Evolutionary conservation across 257 asterid genomes (phyloP), one percentile per base, ranked within the genome.

Genomic region (Solanum arcanum): DNA sequence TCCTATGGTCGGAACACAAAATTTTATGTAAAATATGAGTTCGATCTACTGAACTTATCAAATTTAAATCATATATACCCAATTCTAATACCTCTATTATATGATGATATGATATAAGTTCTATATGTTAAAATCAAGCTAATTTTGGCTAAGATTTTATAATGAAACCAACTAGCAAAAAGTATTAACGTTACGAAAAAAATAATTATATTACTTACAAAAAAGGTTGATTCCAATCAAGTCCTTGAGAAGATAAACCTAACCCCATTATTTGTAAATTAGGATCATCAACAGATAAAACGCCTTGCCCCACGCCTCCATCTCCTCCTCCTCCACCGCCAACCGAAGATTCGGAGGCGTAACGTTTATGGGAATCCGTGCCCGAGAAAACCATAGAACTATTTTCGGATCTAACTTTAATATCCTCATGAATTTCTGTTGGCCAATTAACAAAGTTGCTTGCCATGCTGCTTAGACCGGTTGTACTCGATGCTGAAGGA

Each of bases 211-310:
- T 6, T 64, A 64, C 87, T 64, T 41, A 39, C 76, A 85, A 68
- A 68, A 68, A 85, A 72, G 81, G 64, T 85, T 85, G 60, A 85
- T 93, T 92, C 98, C 98, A 95, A 77, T 95, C 96, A 90, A 95
- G 78, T 91, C 90, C 87, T 62, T 90, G 98, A 52, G 98, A 92
- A 33, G 96, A 91, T 59, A 94, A 92, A 86, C 96, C 97, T 88
- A 95, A 91, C 2, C 94, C 98, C 97, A 93, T 93, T 78, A 95
- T 87, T 37, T 94, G 98, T 89, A 94, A 90, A 83, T 88, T 90
- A 41, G 93, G 92, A 86, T 90, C 90, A 1, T 90, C 90, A 2
- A 89, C 64, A 9, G 92, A 88, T 68, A 86, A 56, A 14, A 76
- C 92, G 3, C 84, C 90, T 64, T 35, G 35, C 3, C 83, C 90